Evolutionary conservation across 768 basidiomycete species (phyloP).

Genomic region (Leccinum boreale): DNA sequence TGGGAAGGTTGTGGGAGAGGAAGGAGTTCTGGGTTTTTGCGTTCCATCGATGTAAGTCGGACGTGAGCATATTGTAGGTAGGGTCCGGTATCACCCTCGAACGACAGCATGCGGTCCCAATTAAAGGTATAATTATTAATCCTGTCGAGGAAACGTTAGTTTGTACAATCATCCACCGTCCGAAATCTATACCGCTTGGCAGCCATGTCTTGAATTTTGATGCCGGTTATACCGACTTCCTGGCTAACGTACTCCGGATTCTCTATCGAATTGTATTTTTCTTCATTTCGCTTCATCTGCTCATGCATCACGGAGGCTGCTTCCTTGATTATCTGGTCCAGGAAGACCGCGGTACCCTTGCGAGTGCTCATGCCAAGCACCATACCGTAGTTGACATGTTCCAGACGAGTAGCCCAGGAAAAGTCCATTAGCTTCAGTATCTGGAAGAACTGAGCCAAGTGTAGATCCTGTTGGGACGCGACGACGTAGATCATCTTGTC

Average conservation of each 20-base stretch:
- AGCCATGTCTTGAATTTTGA: conserved; percentile 98
- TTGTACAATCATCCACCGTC: background rate
- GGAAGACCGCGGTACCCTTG: conserved; percentile 91
- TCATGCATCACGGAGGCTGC: conserved; percentile 90
- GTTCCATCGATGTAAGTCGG: conserved; percentile 83
- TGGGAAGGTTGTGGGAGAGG: conserved; percentile 69
- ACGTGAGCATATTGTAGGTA: conserved; percentile 98
- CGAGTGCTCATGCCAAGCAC: conserved; percentile 95
- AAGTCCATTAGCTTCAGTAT: conserved; percentile 86
- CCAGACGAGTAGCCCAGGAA: conserved; percentile 77
- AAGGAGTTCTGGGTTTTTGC: conserved; percentile 86
- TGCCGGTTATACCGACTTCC: conserved; percentile 90
- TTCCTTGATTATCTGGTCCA: conserved; percentile 90
- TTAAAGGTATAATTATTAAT: conserved; percentile 97
- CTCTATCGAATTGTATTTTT: conserved; percentile 85
- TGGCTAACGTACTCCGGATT: conserved; percentile 76
- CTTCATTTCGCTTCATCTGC: conserved; percentile 93
- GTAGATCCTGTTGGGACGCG: conserved; percentile 82
- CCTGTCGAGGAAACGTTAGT: conserved; percentile 37
- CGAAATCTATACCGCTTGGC: conserved; percentile 69
- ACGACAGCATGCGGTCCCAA: conserved; percentile 91
- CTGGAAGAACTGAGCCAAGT: conserved; percentile 91
- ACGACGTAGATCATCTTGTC: conserved; percentile 95
- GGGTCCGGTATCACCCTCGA: conserved; percentile 94
- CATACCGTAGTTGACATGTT: conserved; percentile 89